Evolutionary conservation across 768 basidiomycete species (phyloP).

Genomic region (Macrolepiota albuminosa): DNA sequence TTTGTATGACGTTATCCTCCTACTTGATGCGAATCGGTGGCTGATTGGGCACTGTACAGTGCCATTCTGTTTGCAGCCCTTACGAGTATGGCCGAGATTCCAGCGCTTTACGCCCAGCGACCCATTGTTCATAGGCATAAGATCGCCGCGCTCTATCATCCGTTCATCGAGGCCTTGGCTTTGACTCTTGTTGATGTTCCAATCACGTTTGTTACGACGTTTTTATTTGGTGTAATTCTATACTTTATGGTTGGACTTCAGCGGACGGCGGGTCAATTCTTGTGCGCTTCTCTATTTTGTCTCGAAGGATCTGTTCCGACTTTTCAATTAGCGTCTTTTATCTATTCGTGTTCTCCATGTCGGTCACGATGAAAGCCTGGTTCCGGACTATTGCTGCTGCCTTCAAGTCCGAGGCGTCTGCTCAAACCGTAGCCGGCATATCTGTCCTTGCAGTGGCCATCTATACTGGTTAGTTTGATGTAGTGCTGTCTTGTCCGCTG

Average conservation of each 20-base stretch:
- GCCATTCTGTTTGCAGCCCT: conserved; percentile 8
- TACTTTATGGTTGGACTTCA: conserved; percentile 66
- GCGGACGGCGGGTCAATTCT: conserved; percentile 53
- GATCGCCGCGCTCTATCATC: conserved; percentile 51
- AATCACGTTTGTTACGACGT: conserved; percentile 45
- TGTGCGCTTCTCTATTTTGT: conserved; percentile 38
- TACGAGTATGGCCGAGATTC: conserved; percentile 17
- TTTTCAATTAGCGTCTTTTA: conserved; percentile 44
- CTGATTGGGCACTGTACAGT: conserved; percentile 4
- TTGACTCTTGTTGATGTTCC: conserved; percentile 60
- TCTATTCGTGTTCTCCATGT: conserved; percentile 50
- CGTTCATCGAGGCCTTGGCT: conserved; percentile 32
- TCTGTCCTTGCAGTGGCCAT: conserved; percentile 46
- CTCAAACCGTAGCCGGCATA: conserved; percentile 44
- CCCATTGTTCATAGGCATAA: conserved; percentile 55
- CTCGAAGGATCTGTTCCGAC: not conserved
- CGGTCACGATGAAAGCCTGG: conserved; percentile 68
- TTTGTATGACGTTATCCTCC: conserved; percentile 41
- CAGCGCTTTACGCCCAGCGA: conserved; percentile 51
- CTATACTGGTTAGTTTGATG: conserved; percentile 32
- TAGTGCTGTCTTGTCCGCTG: conserved; percentile 14
- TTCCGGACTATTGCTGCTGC: conserved; percentile 66
- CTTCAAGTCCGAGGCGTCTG: conserved; percentile 53
- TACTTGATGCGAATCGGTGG: not conserved
- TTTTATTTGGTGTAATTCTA: conserved; percentile 42